Evolutionary conservation across 2,329 filamentous ascomycete species (phyloP), one percentile per base, ranked within the genome.

Genomic region (Pyricularia grisea): DNA sequence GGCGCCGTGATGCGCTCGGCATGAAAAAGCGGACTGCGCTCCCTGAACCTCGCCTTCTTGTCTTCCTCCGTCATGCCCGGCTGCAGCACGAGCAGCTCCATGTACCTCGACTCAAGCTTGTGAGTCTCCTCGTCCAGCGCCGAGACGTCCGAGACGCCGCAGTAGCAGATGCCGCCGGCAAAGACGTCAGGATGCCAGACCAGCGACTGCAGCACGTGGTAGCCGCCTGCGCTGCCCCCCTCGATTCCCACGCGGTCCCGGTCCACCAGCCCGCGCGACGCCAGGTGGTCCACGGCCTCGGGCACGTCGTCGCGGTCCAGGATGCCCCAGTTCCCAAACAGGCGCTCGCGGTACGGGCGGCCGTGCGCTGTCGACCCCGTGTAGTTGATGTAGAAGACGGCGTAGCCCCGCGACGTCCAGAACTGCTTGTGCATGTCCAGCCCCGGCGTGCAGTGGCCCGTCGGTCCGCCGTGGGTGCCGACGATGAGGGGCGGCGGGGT

Each of bases 31-130:
- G 85, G 83, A 69, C 84, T 86, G 14, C 85, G 76, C 63, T 83
- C 81, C 4, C 74, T 75, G 61, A 81, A 82, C 69, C 71, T 69
- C 3, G 84, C 77, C 14, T 79, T 76, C 69, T 79, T 89, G n/a
- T 83, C 78, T 14, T 80, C 76, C 0, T 78, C 73, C 1, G 73
- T 73, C 11, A 78, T 77, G 3, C 77, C 78, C 0, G 73, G 71
- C 1, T 75, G 68, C 0, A 83, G 77, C 1, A 85, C 71, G 1
- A 87, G 75, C 1, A 79, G 76, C 11, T 80, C 78, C n/a, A 82
- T 76, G 72, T 87, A 87, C 67, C 82, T 80, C 0, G 78, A 81
- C 73, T 88, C 85, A n/a, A 87, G 81, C 74, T 87, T 87, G 73
- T 87, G 85, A 0, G 84, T 86, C 25, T 81, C 79, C 2, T 76